Base-by-base conservation (phyloP, 1,139 yeast genomes). In the Candida tetrigidarum region DNA sequence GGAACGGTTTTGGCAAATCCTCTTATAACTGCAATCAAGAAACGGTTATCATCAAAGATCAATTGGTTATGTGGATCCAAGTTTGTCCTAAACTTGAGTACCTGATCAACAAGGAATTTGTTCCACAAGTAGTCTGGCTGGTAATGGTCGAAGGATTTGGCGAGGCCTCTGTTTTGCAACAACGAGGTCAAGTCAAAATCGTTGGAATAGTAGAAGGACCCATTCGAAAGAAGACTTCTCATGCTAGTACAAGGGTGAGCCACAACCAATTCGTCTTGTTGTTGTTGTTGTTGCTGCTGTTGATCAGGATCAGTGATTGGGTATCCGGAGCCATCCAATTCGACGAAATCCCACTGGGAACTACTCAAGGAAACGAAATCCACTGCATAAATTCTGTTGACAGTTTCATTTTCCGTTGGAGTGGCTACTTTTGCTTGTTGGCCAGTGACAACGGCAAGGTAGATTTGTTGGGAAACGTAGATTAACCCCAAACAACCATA, bases 71-170 rank as follows among this genome's bases (percentile, higher is more conserved):
- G 75, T 3, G 75, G 70, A 30, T 86, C 91, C 46, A 91, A 66
- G 49, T 86, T 85, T 47, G 85, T 76, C 48, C 96, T 74, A 63
- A 87, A 92, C 44, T 78, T 75, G 50, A 89, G 75, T 50, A 95
- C 77, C 51, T 92, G 97, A 46, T 84, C 79, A 83, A 92, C 84
- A 83, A 95, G 81, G 62, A 88, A 93, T 5, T 86, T 79, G 63
- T 95, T 95, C 99, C 99, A 95, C 97, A 93, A 91, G 60, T 87
- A 93, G 54, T 92, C 93, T 47, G 82, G 83, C 59, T 86, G 92
- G 52, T 78, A 84, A 48, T 81, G 78, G 51, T 82, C 85, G 41
- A 62, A 60, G 36, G 51, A 35, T 52, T 5, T 77, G 25, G 59
- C 45, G 8, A 84, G 66, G 2, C 92, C 92, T 57, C 95, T 68